These are phyloP conservation scores for Plasmodium blacklocki DNA, from an alignment of 169 alveolate species.

Conservation along the genomic window DNA sequence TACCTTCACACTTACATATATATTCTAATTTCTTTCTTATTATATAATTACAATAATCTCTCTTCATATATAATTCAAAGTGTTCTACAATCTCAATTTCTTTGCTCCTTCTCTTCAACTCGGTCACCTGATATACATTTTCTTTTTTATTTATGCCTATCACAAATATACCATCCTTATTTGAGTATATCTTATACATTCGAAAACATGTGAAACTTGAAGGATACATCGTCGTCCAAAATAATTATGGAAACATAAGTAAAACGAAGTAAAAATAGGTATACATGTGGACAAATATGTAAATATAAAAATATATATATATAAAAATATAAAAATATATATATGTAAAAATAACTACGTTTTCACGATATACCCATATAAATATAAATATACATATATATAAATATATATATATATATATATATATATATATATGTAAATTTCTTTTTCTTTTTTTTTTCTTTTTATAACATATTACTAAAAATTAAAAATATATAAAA, in stretches of 20 bases:
- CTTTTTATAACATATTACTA: too few relatives aligned
- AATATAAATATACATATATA: not conserved
- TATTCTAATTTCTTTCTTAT: constrained; percentile 7
- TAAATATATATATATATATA: constrained; percentile 1
- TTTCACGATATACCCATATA: not conserved
- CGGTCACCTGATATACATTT: constrained; percentile 20
- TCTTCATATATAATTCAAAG: not conserved
- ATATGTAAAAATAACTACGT: too few relatives aligned
- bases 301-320: too few relatives aligned
- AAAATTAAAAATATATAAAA: too few relatives aligned
- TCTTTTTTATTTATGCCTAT: constrained; percentile 37
- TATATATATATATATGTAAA: not conserved
- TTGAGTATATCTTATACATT: constrained; percentile 20
- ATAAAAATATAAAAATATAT: too few relatives aligned
- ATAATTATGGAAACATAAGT: too few relatives aligned
- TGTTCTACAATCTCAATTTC: constrained; percentile 7
- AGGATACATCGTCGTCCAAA: not conserved
- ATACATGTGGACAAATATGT: too few relatives aligned
- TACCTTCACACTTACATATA: constrained; percentile 75
- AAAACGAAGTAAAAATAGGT: too few relatives aligned
- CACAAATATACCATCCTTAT: not conserved
- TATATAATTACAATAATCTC: constrained; percentile 8
- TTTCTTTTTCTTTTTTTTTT: too few relatives aligned
- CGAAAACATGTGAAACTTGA: not conserved
- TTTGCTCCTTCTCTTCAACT: not conserved